Evolutionary conservation across 2,329 filamentous ascomycete genomes (phyloP).

Genomic region (Nothopassalora personata): DNA sequence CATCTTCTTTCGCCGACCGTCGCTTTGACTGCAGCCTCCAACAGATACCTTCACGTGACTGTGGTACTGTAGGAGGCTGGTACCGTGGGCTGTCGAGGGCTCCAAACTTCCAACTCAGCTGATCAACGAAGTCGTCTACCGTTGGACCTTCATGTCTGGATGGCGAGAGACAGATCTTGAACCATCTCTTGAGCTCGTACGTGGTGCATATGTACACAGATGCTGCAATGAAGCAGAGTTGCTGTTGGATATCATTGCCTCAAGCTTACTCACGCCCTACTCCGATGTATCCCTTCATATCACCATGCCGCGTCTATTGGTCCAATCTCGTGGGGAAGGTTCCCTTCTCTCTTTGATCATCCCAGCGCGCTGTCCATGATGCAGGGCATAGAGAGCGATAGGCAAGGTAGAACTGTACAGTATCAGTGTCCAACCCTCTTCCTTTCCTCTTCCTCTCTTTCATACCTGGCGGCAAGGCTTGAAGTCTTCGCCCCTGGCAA

Average conservation of each 20-base stretch:
- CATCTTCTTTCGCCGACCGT: too few relatives aligned
- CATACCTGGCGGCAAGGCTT: conserved; percentile 90
- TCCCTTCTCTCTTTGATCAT: conserved; percentile 74
- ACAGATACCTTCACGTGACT: too few relatives aligned
- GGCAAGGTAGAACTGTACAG: conserved; percentile 78
- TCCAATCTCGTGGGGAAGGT: conserved; percentile 52
- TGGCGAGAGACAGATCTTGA: background rate
- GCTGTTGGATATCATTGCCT: conserved; percentile 6
- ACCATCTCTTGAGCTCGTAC: background rate
- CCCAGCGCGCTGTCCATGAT: conserved; percentile 90
- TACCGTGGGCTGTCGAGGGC: too few relatives aligned
- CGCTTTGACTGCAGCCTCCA: too few relatives aligned
- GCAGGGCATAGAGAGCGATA: conserved; percentile 97
- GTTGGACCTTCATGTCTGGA: background rate
- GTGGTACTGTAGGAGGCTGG: too few relatives aligned
- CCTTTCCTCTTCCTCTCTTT: background rate
- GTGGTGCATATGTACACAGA: conserved; percentile 16
- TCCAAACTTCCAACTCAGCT: too few relatives aligned
- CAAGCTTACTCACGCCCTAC: background rate
- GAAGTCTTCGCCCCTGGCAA: conserved; percentile 98
- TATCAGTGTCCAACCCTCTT: background rate
- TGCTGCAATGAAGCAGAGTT: conserved; percentile 8
- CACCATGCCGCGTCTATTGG: conserved; percentile 32
- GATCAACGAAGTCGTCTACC: too few relatives aligned
- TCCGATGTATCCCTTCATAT: background rate